Evolutionary conservation across 306 rosid species (phyloP), one percentile per base, ranked within the genome.

Genomic region (Cotoneaster glaucophyllus): DNA sequence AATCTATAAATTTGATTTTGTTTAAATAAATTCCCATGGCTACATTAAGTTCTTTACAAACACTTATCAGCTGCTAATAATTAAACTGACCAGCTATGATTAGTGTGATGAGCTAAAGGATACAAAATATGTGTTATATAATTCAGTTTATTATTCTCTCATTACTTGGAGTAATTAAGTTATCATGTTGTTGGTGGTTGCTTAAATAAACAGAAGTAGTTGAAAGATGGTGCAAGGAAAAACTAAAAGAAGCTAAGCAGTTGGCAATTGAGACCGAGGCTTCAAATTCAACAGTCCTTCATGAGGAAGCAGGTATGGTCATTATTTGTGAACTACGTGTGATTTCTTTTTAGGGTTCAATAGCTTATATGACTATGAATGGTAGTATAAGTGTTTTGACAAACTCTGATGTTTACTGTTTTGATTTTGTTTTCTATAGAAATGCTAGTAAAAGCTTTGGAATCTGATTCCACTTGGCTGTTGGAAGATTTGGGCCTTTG

Each of bases 401-500:
- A 10, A 31, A 34, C 44, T 37, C 39, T 63, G 57, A 14, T 63
- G 37, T 41, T 73, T 50, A 28, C 29, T 56, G 69, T 63, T 81
- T 74, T 80, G 71, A 64, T 61, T 75, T 37, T 62, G 5, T 44
- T 75, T 78, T 82, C 34, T 61, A 39, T 73, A 95, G 98, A 82
- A 71, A 80, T 89, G 81, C 87, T 95, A 31, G 77, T 74, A 50
- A 90, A 82, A 85, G 97, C 97, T 82, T 84, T 95, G 89, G 96
- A 89, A 77, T 87, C 88, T 66, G 83, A 85, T 85, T 92, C 96
- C 97, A 82, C 77, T 10, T 80, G 26, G 67, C 69, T 92, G 24
- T 88, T 86, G 8, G 97, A 92, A 89, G 93, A 87, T 71, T 86
- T 95, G 73, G 98, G 98, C 81, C 93, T 95, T 67, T 92, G 96